A percentile compares a stretch with the other conserved stretches of the same genome.
Evolutionary conservation across 345 rosid species (phyloP).

Genomic region (Acer saccharum): DNA sequence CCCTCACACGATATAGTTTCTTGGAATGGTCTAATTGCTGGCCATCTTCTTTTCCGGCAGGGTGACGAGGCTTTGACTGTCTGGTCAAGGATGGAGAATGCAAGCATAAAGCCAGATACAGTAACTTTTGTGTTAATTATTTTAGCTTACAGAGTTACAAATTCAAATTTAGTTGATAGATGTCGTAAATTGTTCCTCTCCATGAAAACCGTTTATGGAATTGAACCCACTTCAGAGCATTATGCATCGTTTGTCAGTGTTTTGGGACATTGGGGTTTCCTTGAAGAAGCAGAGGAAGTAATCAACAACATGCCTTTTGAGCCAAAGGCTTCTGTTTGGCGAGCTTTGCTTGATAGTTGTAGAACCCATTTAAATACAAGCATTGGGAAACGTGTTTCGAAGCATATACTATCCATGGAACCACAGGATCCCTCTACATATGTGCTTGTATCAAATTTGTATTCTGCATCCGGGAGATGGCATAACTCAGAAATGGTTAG

Average conservation of each 20-base stretch:
- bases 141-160: constrained; percentile 58
- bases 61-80: constrained; percentile 61
- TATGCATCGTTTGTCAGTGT: constrained; percentile 63
- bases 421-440: constrained; percentile 71
- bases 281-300: constrained; percentile 73
- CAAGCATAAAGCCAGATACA: constrained; percentile 48
- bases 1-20: constrained; percentile 56
- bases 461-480: constrained; percentile 91
- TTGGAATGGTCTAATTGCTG: constrained; percentile 78
- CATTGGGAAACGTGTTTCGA: constrained; percentile 58
- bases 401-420: constrained; percentile 51
- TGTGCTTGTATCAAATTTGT: constrained; percentile 72
- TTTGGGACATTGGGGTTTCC: constrained; percentile 74
- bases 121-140: constrained; percentile 54
- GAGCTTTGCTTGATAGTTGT: constrained; percentile 78
- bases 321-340: constrained; percentile 59
- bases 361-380: constrained; percentile 58
- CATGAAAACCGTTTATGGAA: constrained; percentile 42
- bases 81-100: constrained; percentile 59
- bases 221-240: constrained; percentile 70
- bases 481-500: constrained; percentile 68
- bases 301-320: constrained; percentile 53
- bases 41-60: constrained; percentile 65
- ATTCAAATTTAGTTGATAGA: constrained; percentile 47
- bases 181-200: constrained; percentile 61